Evolutionary conservation across 2,329 filamentous ascomycete species (phyloP).

Genomic region (Neospermospora avenae): DNA sequence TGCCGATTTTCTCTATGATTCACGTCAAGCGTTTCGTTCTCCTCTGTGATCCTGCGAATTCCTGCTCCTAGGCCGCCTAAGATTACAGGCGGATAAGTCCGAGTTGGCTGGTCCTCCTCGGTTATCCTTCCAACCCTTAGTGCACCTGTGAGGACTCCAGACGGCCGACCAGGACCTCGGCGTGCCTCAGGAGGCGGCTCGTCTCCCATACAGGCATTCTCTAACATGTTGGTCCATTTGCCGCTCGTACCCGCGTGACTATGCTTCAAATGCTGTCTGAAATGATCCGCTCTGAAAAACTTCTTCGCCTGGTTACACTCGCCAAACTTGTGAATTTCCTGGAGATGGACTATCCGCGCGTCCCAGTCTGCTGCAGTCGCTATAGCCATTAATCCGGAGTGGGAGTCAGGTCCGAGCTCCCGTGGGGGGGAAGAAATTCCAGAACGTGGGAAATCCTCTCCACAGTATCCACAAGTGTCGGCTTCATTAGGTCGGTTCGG

Average conservation of each 20-base stretch:
- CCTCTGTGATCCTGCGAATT: too few species aligned
- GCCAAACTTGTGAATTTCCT: slow-evolving; percentile 90
- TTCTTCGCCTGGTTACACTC: slow-evolving; percentile 99
- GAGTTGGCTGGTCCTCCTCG: slow-evolving; percentile 30
- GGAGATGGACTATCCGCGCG: slow-evolving; percentile 78
- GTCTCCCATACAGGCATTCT: slow-evolving; percentile 93
- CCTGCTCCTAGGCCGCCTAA: too few species aligned
- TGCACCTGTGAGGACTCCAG: slow-evolving; percentile 26
- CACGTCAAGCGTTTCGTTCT: slow-evolving; percentile 20
- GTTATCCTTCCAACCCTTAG: slow-evolving; percentile 31
- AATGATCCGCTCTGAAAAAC: slow-evolving; percentile 96
- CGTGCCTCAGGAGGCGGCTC: slow-evolving; percentile 56
- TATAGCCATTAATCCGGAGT: slow-evolving; percentile 42
- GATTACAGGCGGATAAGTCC: too few species aligned
- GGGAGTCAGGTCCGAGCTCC: too few species aligned
- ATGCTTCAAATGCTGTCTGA: slow-evolving; percentile 96
- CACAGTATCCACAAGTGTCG: slow-evolving; percentile 93
- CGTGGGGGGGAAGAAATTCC: slow-evolving; percentile 38
- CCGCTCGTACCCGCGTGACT: slow-evolving; percentile 94
- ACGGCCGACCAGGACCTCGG: slow-evolving; percentile 23
- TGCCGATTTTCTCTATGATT: neutral
- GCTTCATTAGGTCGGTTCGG: slow-evolving; percentile 60
- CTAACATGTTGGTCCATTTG: slow-evolving; percentile 98
- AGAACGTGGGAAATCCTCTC: slow-evolving; percentile 69
- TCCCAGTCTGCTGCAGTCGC: slow-evolving; percentile 87